Evolutionary conservation across 176 grass and related monocot genomes (phyloP).

Genomic region (Rhipidocladum racemiflorum): DNA sequence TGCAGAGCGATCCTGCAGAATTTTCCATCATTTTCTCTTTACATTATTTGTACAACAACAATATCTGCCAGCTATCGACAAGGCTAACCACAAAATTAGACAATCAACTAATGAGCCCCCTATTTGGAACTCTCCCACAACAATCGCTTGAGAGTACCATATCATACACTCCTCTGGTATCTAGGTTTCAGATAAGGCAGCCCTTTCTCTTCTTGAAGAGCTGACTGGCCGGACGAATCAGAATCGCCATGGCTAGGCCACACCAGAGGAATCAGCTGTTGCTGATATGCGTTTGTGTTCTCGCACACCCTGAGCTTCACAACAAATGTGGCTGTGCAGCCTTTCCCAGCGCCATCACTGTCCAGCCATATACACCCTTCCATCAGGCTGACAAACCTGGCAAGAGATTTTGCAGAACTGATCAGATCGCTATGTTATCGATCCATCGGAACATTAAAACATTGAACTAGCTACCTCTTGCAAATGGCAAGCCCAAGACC

Average conservation of each 20-base stretch:
- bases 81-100: conserved; percentile 6
- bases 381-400: conserved; percentile 87
- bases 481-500: conserved; percentile 86
- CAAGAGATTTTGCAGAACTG: background rate
- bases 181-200: conserved; percentile 42
- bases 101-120: conserved; percentile 1
- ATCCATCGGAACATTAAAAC: background rate
- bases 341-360: conserved; percentile 83
- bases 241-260: conserved; percentile 46
- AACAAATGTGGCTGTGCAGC: conserved; percentile 74
- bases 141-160: background rate
- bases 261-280: conserved; percentile 49
- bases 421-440: background rate
- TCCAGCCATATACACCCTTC: conserved; percentile 95
- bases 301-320: conserved; percentile 70
- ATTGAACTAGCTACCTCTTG: conserved; percentile 57
- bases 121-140: background rate
- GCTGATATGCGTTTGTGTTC: conserved; percentile 50
- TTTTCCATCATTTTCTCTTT: background rate
- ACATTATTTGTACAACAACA: conserved; percentile 36
- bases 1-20: too few relatives aligned
- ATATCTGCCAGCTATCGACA: background rate
- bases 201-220: conserved; percentile 40
- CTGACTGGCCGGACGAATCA: conserved; percentile 11
- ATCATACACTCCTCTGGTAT: conserved; percentile 66